Base-by-base conservation (phyloP, 768 basidiomycete species). In the Amanita rubescens region DNA sequence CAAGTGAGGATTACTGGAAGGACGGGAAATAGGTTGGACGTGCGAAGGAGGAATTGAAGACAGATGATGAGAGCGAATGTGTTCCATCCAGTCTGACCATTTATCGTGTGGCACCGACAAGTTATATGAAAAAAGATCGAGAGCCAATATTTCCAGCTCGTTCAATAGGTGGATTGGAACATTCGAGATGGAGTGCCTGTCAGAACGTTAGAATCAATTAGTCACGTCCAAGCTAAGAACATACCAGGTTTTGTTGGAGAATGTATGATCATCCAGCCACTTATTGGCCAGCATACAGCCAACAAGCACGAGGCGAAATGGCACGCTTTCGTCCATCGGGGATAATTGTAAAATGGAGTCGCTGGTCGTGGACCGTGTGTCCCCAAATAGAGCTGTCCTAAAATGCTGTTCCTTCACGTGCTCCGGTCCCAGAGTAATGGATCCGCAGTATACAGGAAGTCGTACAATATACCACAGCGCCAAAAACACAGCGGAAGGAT, bases 281-380 rank as follows among this genome's bases (percentile, higher is more conserved):
- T 91, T 91, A 67, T 90, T 90, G 17, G 88, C 87, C 32, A 91
- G 71, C 87, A 91, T 90, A 57, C 82, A 89, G 17, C 89, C 89
- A 20, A 91, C 73, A 20, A 91, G 77, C 54, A 90, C 73, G 39
- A 91, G 73, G 50, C 85, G 80, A 67, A 90, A 90, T 10, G 85
- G 81, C 1, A 81, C 82, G 55, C 74, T 76, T 5, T 74, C 71
- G 62, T 87, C 85, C 46, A 71, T 67, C 3, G 70, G 68, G 43
- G 81, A 79, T 57, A 69, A 37, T 1, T 55, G 41, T 22, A 55
- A 25, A 27, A 53, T 38, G 10, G 52, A 24, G 34, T 53, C 25
- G 24, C 34, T 32, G 9, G 52, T 33, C 30, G 44, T 45, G 25
- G 32, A 46, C n/a, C 52, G 52, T 15, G 52, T 33, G 55, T 81